These are phyloP conservation scores for Tuber microsphaerosporum DNA, from an alignment of 495 filamentous ascomycete genomes.

Conservation along the genomic window DNA sequence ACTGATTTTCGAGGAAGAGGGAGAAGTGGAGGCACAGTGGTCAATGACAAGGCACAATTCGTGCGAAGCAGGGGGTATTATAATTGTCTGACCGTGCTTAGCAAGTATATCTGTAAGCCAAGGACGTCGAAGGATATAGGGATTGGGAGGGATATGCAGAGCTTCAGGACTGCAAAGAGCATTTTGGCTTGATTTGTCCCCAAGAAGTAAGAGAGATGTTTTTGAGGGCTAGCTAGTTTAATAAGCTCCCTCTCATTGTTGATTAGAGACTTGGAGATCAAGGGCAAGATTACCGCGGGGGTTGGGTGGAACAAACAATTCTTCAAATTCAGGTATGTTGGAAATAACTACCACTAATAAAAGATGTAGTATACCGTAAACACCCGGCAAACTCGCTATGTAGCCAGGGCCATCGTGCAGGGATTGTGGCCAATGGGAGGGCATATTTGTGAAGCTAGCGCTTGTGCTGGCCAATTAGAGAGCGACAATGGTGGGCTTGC, in stretches of 20 bases:
- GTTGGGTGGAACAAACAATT: neutral
- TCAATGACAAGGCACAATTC: constrained; percentile 26
- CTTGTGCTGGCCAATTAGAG: no score
- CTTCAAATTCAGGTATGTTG: neutral
- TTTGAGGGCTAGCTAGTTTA: neutral
- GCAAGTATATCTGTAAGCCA: constrained; percentile 22
- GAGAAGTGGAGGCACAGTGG: constrained; percentile 14
- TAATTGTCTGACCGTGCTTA: constrained; percentile 19
- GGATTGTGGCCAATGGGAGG: no score
- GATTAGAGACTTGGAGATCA: constrained; percentile 4
- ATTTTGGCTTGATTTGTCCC: neutral
- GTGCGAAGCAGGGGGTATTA: constrained; percentile 22
- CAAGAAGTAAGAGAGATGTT: constrained; percentile 3
- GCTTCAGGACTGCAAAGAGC: constrained; percentile 22
- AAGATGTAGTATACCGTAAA: constrained; percentile 9
- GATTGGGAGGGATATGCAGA: constrained; percentile 29
- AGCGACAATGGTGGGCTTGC: no score
- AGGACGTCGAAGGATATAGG: constrained; percentile 22
- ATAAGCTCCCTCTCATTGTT: neutral
- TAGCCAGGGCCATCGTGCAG: no score
- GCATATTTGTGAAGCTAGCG: no score
- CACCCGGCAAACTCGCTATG: no score
- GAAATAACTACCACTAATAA: neutral
- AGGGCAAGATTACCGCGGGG: neutral
- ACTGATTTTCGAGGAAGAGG: neutral